phyloP scores from a whole-genome alignment of 169 alveolate genomes.

The Fabrea salina region DNA sequence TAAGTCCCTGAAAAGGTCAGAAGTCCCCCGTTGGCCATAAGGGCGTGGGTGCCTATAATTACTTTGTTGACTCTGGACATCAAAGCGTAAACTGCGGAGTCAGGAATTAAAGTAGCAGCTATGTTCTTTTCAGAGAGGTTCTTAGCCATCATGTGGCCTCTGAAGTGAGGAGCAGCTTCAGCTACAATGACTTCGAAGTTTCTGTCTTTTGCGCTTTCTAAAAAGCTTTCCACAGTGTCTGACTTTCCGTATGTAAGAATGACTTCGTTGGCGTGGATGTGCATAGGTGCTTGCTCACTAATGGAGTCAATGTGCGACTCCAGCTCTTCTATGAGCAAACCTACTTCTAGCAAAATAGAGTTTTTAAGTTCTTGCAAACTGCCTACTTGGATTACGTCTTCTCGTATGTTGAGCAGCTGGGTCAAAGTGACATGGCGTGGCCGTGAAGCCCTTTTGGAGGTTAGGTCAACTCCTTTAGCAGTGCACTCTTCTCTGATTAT shows the following conservation, averaged over 20 bases:
- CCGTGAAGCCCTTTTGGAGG: too few species aligned
- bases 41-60: slow-evolving; percentile 60
- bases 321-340: not conserved
- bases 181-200: slow-evolving; percentile 56
- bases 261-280: slow-evolving; percentile 52
- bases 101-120: slow-evolving; percentile 47
- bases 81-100: slow-evolving; percentile 53
- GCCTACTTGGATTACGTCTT: too few species aligned
- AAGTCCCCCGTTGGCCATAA: slow-evolving; percentile 75
- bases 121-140: slow-evolving; percentile 42
- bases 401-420: too few species aligned
- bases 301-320: slow-evolving; percentile 3
- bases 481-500: slow-evolving; percentile 32
- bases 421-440: too few species aligned
- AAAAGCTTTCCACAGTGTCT: slow-evolving; percentile 42
- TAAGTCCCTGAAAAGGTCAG: slow-evolving; percentile 54
- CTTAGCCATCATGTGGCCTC: slow-evolving; percentile 56
- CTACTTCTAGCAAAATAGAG: too few species aligned
- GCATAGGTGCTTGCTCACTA: slow-evolving; percentile 41
- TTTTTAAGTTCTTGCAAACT: too few species aligned
- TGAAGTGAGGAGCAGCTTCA: slow-evolving; percentile 47
- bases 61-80: slow-evolving; percentile 68
- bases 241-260: slow-evolving; percentile 61
- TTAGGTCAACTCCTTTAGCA: too few species aligned
- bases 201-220: slow-evolving; percentile 43